Percentiles rank a stretch among this genome's conserved stretches.
phyloP scores from a whole-genome alignment of 2,329 filamentous ascomycete species.

The Trichoderma guizhouense region DNA sequence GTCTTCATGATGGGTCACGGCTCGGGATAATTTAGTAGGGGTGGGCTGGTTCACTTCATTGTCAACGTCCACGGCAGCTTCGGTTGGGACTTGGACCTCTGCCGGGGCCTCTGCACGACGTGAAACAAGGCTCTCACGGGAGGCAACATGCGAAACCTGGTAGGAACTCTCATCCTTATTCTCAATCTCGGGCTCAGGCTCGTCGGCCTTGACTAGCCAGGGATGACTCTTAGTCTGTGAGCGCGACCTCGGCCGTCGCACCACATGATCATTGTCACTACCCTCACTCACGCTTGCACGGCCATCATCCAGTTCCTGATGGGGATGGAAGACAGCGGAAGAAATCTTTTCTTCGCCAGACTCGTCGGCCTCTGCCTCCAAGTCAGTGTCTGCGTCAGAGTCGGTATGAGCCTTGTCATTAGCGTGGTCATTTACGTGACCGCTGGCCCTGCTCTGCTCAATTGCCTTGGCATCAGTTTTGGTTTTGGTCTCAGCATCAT shows the following conservation, averaged over 20 bases:
- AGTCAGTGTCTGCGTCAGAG: slow-evolving; percentile 17
- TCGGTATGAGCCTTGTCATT: slow-evolving; percentile 49
- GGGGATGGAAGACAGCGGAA: slow-evolving; percentile 79
- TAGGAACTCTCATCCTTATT: slow-evolving; percentile 26
- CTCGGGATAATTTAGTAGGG: slow-evolving; percentile 32
- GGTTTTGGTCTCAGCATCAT: slow-evolving; percentile 28
- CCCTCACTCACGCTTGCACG: slow-evolving; percentile 31
- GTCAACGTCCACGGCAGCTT: slow-evolving; percentile 42
- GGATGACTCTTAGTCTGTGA: slow-evolving; percentile 41
- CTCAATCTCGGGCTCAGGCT: slow-evolving; percentile 37
- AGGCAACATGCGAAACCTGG: slow-evolving; percentile 26
- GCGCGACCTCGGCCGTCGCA: slow-evolving; percentile 44
- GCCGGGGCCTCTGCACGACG: slow-evolving; percentile 32
- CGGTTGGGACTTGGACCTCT: slow-evolving; percentile 34
- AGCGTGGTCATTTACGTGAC: background rate
- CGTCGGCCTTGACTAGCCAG: slow-evolving; percentile 59
- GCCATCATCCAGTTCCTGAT: slow-evolving; percentile 53
- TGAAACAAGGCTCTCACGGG: slow-evolving; percentile 31
- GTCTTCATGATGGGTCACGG: slow-evolving; percentile 44
- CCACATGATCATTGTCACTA: slow-evolving; percentile 41
- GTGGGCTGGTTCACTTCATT: slow-evolving; percentile 35
- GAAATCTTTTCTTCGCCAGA: slow-evolving; percentile 83
- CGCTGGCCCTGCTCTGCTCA: background rate
- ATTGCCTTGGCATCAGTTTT: slow-evolving; percentile 24
- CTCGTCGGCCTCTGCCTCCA: slow-evolving; percentile 47